Evolutionary conservation across 1,284 basidiomycete species (phyloP), one percentile per base, ranked within the genome.

Genomic region (Paramarasmius palmivorus): DNA sequence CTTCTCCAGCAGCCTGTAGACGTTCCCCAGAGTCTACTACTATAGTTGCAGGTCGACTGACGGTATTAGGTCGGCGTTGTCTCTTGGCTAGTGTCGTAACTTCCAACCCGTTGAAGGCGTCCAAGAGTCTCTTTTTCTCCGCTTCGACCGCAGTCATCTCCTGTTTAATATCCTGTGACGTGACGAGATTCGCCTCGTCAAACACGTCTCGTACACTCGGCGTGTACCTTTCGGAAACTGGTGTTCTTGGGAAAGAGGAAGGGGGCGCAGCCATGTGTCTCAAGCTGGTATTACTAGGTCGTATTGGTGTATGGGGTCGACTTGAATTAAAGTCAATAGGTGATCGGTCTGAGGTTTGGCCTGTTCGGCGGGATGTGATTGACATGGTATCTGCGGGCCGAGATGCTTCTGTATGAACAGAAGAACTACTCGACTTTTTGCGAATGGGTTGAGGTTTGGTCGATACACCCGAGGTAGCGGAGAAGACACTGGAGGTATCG

Each of bases 71-170:
- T 46, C 65, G 70, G 46, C 76, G 67, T 53, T 78, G 78, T 46
- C 72, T 66, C 59, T 82, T 77, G 4, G 85, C 83, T 50, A 88
- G 67, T 14, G 84, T 78, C 39, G 79, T 86, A 50, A 90, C 72
- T 65, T 90, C 88, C 38, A 90, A 71, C 14, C 86, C 88, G 60
- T 83, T 86, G 65, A 90, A 90, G 4, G 87, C 86, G 63, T 90
- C 87, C 65, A 89, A 77, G 39, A 90, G 66, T 49, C 85, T 74
- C 56, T 76, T 76, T 14, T 80, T 82, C 64, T 90, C 88, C 29
- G 82, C 81, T 65, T 90, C 88, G 41, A 89, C 78, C 4, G 74
- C 68, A 56, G 78, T 72, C 50, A 91, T 86, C 61, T 89, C 86
- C 47, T 77, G 71, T 41, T 78, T 79, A 54, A 91, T 83, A 48